phyloP scores from a whole-genome alignment of 352 stramenopile species.

The Phytophthora sojae region DNA sequence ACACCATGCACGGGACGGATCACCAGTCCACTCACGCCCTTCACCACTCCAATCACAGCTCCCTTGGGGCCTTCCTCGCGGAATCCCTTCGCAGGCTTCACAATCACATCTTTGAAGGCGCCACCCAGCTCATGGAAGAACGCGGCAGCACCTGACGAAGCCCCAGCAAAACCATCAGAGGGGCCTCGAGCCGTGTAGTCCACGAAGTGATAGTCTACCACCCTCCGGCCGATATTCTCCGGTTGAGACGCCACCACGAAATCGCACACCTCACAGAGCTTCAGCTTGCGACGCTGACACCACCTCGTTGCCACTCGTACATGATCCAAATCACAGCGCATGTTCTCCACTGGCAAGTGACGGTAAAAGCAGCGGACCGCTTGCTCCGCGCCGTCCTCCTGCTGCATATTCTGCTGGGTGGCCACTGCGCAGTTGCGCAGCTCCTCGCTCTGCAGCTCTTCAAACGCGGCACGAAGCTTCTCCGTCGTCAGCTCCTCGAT shows the following conservation, averaged over 20 bases:
- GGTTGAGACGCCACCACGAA: constrained; percentile 52
- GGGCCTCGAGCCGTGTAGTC: constrained; percentile 64
- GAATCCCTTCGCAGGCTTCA: constrained; percentile 52
- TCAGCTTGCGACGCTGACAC: constrained; percentile 55
- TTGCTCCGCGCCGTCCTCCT: constrained; percentile 84
- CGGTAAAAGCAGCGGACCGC: constrained; percentile 88
- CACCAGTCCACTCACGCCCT: constrained; percentile 49
- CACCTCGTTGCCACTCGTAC: constrained; percentile 59
- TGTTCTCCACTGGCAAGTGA: constrained; percentile 81
- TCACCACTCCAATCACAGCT: constrained; percentile 55
- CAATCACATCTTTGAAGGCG: constrained; percentile 57
- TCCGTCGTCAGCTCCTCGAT: constrained; percentile 81
- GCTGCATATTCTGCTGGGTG: constrained; percentile 67
- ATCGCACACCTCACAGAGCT: constrained; percentile 61
- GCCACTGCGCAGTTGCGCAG: constrained; percentile 50
- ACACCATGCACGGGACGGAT: constrained; percentile 56
- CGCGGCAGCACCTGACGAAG: constrained; percentile 48
- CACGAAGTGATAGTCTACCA: constrained; percentile 62
- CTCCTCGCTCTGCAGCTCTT: constrained; percentile 49
- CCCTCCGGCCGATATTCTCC: constrained; percentile 52
- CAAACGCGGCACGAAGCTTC: constrained; percentile 76
- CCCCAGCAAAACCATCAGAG: constrained; percentile 40
- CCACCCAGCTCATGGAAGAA: constrained; percentile 62
- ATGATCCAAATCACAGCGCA: constrained; percentile 79
- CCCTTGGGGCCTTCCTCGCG: constrained; percentile 59